Base-by-base conservation (phyloP, 257 asterid genomes). In the Gentiana dahurica region DNA sequence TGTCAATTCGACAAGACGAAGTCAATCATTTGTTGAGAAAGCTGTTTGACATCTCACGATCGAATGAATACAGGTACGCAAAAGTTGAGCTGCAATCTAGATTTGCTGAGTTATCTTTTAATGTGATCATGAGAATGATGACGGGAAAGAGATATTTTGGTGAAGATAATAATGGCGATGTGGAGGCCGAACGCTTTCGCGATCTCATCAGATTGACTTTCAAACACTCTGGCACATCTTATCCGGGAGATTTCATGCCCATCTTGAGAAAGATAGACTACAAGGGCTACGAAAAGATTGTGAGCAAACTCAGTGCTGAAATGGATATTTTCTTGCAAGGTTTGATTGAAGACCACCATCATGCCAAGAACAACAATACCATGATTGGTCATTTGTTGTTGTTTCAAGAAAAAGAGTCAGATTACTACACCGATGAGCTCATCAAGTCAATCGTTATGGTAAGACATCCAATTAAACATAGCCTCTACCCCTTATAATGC, bases 201-300 rank as follows among this genome's bases (percentile, higher is more conserved):
- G 53, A 51, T 3, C 36, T 68, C 4, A 57, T 56, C 1, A 11
- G 38, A 7, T 60, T 55, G 38, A 2, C 57, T 38, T 37, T 37
- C 12, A 36, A 51, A 49, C 9, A 55, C 6, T 57, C 57, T 4
- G 61, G 68, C 11, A 56, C 65, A 1, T 55, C 64, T 11, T 62
- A 61, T 68, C 49, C 65, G 1, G 68, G 59, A 12, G 73, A 68
- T 10, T 61, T 54, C 49, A 37, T 68, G 51, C 72, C 68, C 4
- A 37, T 68, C 50, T 34, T 70, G 34, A 45, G 60, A 10, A 58
- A 70, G 75, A 41, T 70, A 47, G 70, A 60, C 49, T 53, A 44
- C 36, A 15, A 43, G 3, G 65, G 69, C 3, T 1, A 59, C 44
- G 64, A 45, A 48, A 70, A 64, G 54, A 54, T 32, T 34, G 41